These are phyloP conservation scores for Solanum medicagineum DNA, from an alignment of 257 asterid genomes.

Conservation along the genomic window DNA sequence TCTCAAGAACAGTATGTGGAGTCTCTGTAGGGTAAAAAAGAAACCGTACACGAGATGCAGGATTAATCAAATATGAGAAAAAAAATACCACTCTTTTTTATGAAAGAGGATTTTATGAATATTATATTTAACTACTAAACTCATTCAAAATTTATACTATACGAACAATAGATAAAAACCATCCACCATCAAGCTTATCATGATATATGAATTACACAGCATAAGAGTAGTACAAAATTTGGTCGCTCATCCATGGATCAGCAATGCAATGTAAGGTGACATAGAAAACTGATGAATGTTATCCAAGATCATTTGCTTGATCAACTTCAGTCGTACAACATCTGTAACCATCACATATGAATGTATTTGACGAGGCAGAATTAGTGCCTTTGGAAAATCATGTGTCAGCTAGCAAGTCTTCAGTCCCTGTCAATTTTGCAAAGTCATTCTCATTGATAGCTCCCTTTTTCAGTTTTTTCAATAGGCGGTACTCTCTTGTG, in stretches of 20 bases:
- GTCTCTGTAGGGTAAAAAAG: neutral
- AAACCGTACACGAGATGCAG: neutral
- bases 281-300: neutral
- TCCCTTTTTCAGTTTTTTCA: slow-evolving; percentile 73
- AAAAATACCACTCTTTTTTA: too few species aligned
- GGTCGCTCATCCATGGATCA: neutral
- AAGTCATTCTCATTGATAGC: slow-evolving; percentile 53
- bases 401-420: slow-evolving; percentile 39
- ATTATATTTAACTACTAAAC: neutral
- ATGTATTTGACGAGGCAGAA: neutral
- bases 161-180: neutral
- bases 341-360: neutral
- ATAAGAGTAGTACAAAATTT: neutral
- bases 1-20: neutral
- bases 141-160: neutral
- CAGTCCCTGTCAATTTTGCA: slow-evolving; percentile 76
- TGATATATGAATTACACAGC: neutral
- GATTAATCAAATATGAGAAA: neutral
- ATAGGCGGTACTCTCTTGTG: slow-evolving; percentile 55
- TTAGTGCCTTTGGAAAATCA: neutral
- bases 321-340: neutral
- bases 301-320: neutral
- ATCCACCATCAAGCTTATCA: neutral
- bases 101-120: neutral
- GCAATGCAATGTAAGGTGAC: neutral